Conservation (phyloP, 2,329 filamentous ascomycete species). For the Juglanconis sp. region DNA sequence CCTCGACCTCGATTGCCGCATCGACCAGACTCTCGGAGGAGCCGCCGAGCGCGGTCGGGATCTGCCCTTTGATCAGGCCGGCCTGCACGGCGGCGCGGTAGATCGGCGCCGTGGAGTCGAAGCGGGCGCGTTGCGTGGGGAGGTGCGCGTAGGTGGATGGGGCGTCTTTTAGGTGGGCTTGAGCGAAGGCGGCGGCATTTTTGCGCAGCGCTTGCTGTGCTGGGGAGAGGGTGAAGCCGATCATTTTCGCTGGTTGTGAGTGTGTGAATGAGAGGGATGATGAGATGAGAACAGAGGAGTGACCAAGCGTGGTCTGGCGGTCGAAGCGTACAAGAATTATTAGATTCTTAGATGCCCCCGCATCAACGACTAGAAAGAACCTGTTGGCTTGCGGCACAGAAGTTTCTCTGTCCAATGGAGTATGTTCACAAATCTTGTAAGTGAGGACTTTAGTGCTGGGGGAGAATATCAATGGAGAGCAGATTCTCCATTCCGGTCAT, state of each 20-base stretch:
- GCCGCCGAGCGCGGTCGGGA: constrained; percentile 10
- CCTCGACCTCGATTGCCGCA: constrained; percentile 13
- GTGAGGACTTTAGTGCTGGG: no score
- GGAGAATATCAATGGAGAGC: no score
- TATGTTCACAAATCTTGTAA: no score
- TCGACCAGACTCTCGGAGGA: constrained; percentile 2
- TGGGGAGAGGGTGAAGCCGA: constrained; percentile 5
- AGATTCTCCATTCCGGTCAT: no score
- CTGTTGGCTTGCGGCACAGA: no score
- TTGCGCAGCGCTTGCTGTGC: constrained; percentile 1
- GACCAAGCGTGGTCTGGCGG: not conserved
- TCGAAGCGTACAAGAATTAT: not conserved
- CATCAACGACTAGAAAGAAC: no score
- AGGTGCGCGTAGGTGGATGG: not conserved
- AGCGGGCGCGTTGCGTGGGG: constrained; percentile 5
- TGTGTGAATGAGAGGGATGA: not conserved
- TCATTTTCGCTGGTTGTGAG: not conserved
- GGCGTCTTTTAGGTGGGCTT: not conserved
- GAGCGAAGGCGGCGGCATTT: constrained; percentile 4
- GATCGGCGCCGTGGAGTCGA: constrained; percentile 3
- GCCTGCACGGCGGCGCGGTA: constrained; percentile 3
- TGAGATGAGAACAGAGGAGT: not conserved
- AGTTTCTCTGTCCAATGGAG: no score
- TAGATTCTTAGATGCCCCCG: not conserved
- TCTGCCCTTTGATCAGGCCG: constrained; percentile 12